These are phyloP conservation scores for Lichtheimia corymbifera DNA, from an alignment of 371 early-diverging fungal species.

Conservation along the genomic window DNA sequence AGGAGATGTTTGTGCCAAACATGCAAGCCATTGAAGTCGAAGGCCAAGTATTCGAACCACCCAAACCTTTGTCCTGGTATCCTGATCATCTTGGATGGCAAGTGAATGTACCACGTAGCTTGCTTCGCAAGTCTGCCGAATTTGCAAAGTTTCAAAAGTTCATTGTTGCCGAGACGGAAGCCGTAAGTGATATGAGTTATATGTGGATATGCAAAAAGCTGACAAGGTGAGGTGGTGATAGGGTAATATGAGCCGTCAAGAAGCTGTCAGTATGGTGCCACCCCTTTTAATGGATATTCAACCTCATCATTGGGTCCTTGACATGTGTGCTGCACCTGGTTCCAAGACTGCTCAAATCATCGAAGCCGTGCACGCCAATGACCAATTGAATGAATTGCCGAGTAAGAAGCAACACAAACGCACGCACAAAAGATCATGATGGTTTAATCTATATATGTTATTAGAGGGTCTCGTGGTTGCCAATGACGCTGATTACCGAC, in stretches of 20 bases:
- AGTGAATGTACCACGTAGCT: constrained; percentile 68
- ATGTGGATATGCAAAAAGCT: not conserved
- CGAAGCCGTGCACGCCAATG: constrained; percentile 86
- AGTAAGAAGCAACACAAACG: constrained; percentile 43
- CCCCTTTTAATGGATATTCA: constrained; percentile 93
- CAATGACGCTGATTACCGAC: constrained; percentile 93
- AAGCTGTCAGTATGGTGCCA: constrained; percentile 99
- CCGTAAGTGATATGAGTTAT: constrained; percentile 19
- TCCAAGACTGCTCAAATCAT: constrained; percentile 92
- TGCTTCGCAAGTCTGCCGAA: constrained; percentile 73
- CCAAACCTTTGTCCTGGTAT: constrained; percentile 85
- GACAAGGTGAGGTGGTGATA: constrained; percentile 11
- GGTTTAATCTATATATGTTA: too few species aligned
- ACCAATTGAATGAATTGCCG: constrained; percentile 60
- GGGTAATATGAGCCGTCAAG: constrained; percentile 97
- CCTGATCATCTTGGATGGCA: constrained; percentile 92
- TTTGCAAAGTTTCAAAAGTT: constrained; percentile 87
- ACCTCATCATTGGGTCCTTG: constrained; percentile 85
- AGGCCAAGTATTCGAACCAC: constrained; percentile 72
- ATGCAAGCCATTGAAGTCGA: constrained; percentile 65
- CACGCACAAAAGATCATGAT: too few species aligned
- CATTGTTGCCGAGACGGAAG: constrained; percentile 93
- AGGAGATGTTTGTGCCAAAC: constrained; percentile 55
- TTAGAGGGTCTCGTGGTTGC: constrained; percentile 92
- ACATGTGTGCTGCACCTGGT: constrained; percentile 94